Base-by-base conservation (phyloP, 805 yeast genomes). In the Scheffersomyces coipomensis region DNA sequence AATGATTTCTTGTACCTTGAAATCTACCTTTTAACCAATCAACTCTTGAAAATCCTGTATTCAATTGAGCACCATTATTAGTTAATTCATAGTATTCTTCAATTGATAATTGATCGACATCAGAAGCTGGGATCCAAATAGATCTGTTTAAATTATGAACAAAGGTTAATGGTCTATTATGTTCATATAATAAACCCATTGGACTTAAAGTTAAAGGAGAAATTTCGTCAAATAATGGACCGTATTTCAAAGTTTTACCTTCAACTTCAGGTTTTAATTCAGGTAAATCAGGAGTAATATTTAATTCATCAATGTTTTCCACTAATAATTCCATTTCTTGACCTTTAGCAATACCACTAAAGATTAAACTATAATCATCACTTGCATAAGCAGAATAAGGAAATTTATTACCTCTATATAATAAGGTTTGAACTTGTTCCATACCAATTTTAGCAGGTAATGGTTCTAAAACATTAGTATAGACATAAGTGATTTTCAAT, bases 81-180 rank as follows among this genome's bases (percentile, higher is more conserved):
- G 81, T 72, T 25, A 89, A 51, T 64, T 88, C 91, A 58, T 88
- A 90, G 55, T 83, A 81, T 58, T 93, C 98, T 56, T 89, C 96
- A 45, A 88, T 71, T 29, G 58, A 88, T 76, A 43, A 85, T 55
- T 37, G 86, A 62, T 51, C 79, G 57, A 47, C 88, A 78, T 87
- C 88, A 75, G 68, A 58, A 47, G 89, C 96, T 2, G 97, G 91
- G 37, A 90, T 69, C 97, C 98, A 91, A 37, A 86, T 60, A 34
- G 85, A 85, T 56, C 97, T 78, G 42, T 77, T 69, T 44, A 88
- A 71, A 42, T 67, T 71, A 46, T 74, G 70, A 18, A 81, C 85
- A 46, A 76, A 74, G 15, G 81, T 64, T 40, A 88, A 53, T 11
- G 97, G 95, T 17, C 62, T 51, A 48, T 81, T 79, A 61, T 78